Evolutionary conservation across 257 asterid genomes (phyloP).

Genomic region (Scutellaria barbata): DNA sequence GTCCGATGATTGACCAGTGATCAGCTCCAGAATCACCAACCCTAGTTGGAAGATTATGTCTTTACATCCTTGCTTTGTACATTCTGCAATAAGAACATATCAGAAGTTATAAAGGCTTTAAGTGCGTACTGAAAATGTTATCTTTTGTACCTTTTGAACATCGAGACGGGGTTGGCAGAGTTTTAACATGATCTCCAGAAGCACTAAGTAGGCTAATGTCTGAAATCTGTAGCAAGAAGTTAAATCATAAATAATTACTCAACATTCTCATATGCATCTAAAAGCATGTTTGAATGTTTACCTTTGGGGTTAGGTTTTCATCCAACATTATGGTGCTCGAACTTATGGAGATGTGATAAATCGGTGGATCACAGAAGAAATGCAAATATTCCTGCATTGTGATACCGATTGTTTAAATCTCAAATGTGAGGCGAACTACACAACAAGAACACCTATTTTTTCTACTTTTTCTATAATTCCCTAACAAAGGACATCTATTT

Average conservation of each 20-base stretch:
- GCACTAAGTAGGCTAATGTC: constrained; percentile 57
- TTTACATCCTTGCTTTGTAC: constrained; percentile 54
- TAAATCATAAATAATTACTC: constrained; percentile 13
- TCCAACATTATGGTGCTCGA: constrained; percentile 88
- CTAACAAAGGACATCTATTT: no score
- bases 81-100: constrained; percentile 47
- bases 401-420: not conserved
- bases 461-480: no score
- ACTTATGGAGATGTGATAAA: constrained; percentile 65
- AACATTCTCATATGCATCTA: not conserved
- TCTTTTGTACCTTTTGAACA: constrained; percentile 53
- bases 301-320: constrained; percentile 83
- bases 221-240: constrained; percentile 59
- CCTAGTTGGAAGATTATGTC: constrained; percentile 78
- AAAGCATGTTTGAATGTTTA: constrained; percentile 23
- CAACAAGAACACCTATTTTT: no score
- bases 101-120: not conserved
- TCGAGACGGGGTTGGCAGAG: constrained; percentile 41
- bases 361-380: constrained; percentile 91
- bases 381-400: constrained; percentile 81
- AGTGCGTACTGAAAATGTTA: no score
- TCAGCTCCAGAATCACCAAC: constrained; percentile 76
- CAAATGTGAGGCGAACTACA: not conserved
- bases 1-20: constrained; percentile 87
- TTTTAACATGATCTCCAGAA: constrained; percentile 34